Percentiles rank a stretch among this genome's conserved stretches.
These are phyloP conservation scores for Rosa rugosa DNA, from an alignment of 306 rosid genomes.

Conservation along the genomic window DNA sequence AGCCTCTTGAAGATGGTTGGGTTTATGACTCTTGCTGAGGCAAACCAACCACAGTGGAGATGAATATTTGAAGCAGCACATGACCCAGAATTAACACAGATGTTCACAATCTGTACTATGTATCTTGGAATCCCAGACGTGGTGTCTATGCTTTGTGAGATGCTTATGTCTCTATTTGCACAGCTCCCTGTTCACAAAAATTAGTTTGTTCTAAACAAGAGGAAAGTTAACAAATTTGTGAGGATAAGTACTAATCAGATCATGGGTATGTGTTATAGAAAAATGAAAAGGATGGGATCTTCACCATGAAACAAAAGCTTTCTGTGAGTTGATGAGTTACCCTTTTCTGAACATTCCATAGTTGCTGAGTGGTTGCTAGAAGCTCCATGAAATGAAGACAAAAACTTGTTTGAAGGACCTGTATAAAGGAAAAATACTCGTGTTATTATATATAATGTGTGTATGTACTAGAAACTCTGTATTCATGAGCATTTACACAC, in stretches of 20 bases:
- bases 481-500: too few relatives aligned
- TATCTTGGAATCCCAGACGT: constrained; percentile 60
- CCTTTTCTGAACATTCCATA: constrained; percentile 22
- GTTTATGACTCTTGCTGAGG: constrained; percentile 56
- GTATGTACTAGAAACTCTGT: background rate
- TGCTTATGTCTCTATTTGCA: constrained; percentile 57
- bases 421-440: constrained; percentile 17
- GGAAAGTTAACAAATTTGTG: background rate
- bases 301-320: constrained; percentile 45
- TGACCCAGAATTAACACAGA: constrained; percentile 43
- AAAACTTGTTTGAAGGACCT: constrained; percentile 14
- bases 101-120: constrained; percentile 62
- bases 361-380: constrained; percentile 30
- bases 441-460: background rate
- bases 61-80: constrained; percentile 58
- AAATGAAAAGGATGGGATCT: background rate
- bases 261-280: background rate
- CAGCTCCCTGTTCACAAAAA: constrained; percentile 36
- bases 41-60: constrained; percentile 79
- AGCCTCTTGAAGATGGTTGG: constrained; percentile 63
- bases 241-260: background rate
- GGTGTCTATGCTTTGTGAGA: constrained; percentile 50
- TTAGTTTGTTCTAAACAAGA: background rate
- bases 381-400: constrained; percentile 29
- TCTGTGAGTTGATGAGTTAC: constrained; percentile 28